Conservation (phyloP, 495 filamentous ascomycete species). For the Hyphodiscus hymeniophilus region DNA sequence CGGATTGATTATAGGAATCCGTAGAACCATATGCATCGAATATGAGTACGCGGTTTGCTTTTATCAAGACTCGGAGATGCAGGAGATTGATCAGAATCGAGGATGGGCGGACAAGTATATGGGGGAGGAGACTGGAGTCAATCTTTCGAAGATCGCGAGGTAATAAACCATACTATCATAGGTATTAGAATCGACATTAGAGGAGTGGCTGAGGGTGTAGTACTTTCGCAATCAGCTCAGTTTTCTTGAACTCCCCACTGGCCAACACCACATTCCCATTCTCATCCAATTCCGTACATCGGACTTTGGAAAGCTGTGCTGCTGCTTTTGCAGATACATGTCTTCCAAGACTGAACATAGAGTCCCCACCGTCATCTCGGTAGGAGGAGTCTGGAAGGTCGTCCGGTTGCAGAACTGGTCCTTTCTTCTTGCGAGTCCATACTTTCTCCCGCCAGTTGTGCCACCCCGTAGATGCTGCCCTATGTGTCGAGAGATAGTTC, state of each 20-base stretch:
- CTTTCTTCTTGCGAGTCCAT: conserved; percentile 35
- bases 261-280: conserved; percentile 92
- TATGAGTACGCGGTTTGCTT: conserved; percentile 84
- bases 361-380: conserved; percentile 40
- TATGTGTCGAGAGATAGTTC: conserved; percentile 22
- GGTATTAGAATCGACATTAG: conserved; percentile 20
- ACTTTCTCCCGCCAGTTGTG: conserved; percentile 49
- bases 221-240: conserved; percentile 92
- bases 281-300: conserved; percentile 92
- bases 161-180: conserved; percentile 75
- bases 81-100: conserved; percentile 93
- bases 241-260: conserved; percentile 95
- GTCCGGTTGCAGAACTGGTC: conserved; percentile 32
- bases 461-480: conserved; percentile 32
- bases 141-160: conserved; percentile 96
- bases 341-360: conserved; percentile 51
- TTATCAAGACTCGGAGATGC: conserved; percentile 89
- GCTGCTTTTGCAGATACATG: conserved; percentile 60
- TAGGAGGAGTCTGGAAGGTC: conserved; percentile 41
- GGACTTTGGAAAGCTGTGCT: conserved; percentile 73
- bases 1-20: conserved; percentile 87
- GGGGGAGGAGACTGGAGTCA: conserved; percentile 93
- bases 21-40: conserved; percentile 95
- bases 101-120: conserved; percentile 88
- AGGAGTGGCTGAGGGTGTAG: conserved; percentile 16